Percentiles rank a stretch among this genome's conserved stretches.
Evolutionary conservation across 2,329 filamentous ascomycete species (phyloP).

Genomic region (Neurospora crassa): DNA sequence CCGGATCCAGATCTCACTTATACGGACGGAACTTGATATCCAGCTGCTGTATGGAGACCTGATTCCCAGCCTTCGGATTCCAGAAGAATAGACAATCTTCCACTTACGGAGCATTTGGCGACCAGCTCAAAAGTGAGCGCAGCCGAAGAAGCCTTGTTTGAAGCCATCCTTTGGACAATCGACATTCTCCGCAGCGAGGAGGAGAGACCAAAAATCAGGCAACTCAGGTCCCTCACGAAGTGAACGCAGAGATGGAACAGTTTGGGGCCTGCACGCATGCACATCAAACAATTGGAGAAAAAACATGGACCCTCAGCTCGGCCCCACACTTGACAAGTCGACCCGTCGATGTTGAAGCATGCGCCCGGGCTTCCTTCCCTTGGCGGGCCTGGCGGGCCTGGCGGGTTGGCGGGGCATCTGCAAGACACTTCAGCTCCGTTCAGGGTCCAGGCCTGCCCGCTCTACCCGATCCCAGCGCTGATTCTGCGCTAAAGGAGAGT

Average conservation of each 20-base stretch:
- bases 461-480: no score
- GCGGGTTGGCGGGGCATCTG: no score
- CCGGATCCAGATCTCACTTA: background rate
- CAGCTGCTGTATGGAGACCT: background rate
- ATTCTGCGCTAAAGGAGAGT: no score
- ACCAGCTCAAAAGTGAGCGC: slow-evolving; percentile 72
- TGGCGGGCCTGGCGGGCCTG: no score
- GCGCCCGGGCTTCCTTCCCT: no score
- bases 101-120: slow-evolving; percentile 67
- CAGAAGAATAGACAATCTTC: slow-evolving; percentile 6
- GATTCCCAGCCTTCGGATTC: background rate
- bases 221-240: background rate
- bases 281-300: background rate
- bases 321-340: background rate
- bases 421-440: background rate
- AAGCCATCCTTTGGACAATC: slow-evolving; percentile 35
- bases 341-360: background rate
- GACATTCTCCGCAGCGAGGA: slow-evolving; percentile 17
- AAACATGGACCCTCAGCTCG: background rate
- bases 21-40: background rate
- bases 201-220: background rate
- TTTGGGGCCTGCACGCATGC: background rate
- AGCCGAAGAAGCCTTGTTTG: slow-evolving; percentile 40
- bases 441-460: background rate
- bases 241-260: background rate